Base-by-base conservation (phyloP, 495 filamentous ascomycete genomes). In the Aspergillus steynii region DNA sequence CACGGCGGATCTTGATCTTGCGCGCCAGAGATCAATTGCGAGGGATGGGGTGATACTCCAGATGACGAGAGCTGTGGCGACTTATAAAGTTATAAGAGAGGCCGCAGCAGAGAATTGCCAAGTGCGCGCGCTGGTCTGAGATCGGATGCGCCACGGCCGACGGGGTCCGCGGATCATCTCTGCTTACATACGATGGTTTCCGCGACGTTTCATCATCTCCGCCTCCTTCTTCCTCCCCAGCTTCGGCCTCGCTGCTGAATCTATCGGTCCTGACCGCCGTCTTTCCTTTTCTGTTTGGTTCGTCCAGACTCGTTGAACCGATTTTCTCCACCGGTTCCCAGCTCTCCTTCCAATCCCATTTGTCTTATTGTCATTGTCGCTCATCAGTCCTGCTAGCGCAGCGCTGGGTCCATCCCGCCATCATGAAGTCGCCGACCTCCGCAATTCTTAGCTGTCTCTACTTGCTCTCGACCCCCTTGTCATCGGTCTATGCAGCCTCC, bases 371-470 rank as follows among this genome's bases (percentile, higher is more conserved):
- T 34, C 45, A 46, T 58, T 45, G 54, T 54, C 56, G 45, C 56
- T 50, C 27, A 51, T 29, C 34, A 25, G 47, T 55, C 55, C 59
- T 47, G 15, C 26, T 59, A 26, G 15, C 37, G 37, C 37, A 42
- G 5, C 37, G 37, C 37, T 42, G 37, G 37, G 37, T 42, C 14
- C 37, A 42, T 42, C 37, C 37, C 37, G 37, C 37, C 37, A 42
- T 14, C 52, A 72, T 72, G 69, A 69, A 68, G 61, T 62, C 65
- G 34, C 57, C 61, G 1, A 55, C 59, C 45, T 54, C 61, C 47
- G 61, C 64, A 8, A 27, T 68, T 31, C 47, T 69, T 20, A 59
- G 55, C 26, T 48, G 60, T 29, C 57, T 65, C 10, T 45, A 69
- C 56, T 53, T 68, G 15, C 58, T 68, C 49, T 61, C 67, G 1